Evolutionary conservation across 257 asterid species (phyloP), one percentile per base, ranked within the genome.

Genomic region (Lithospermum erythrorhizon): DNA sequence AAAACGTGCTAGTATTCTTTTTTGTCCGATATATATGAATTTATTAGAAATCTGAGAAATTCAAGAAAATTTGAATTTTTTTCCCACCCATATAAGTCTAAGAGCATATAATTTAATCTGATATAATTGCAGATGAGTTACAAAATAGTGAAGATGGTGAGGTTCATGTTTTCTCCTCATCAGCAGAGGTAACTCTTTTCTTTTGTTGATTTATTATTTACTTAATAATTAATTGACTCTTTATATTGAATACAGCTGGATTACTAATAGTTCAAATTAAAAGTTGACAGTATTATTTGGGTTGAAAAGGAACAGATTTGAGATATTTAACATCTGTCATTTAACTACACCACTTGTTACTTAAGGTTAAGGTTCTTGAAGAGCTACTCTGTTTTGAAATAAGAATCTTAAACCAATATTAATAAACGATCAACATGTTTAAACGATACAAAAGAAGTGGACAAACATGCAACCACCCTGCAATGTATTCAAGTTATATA

Each of bases 131-230:
- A 5, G 53, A 73, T 18, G 79, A 71, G 66, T 59, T 71, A 55
- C 66, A 70, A 57, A 76, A 78, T 55, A 78, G 72, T 55, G 90
- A 68, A 62, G 81, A 79, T 20, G 67, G 70, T 53, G 71, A 73
- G 71, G 90, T 82, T 19, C 79, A 81, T 19, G 87, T 87, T 23
- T 89, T 84, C 57, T 87, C 94, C 13, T 87, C 95, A 17, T 76
- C 82, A 21, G 10, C 78, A 0, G 87, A 89, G 93, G 97, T 87
- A 61, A 70, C 21, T 65, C 5, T 19, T 32, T 13, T 48, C 64
- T 21, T 54, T 8, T 35, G 7, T 35, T 8, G 45, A 30, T 1
- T 35, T 35, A n/a, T n/a, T n/a, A 35, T 0, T 35, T 35, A 5
- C 45, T 35, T 1, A 0, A 35, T 10, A n/a, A 7, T 1, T 10